Evolutionary conservation across 2,329 filamentous ascomycete genomes (phyloP).

Genomic region (Nothomitra cinnamomea): DNA sequence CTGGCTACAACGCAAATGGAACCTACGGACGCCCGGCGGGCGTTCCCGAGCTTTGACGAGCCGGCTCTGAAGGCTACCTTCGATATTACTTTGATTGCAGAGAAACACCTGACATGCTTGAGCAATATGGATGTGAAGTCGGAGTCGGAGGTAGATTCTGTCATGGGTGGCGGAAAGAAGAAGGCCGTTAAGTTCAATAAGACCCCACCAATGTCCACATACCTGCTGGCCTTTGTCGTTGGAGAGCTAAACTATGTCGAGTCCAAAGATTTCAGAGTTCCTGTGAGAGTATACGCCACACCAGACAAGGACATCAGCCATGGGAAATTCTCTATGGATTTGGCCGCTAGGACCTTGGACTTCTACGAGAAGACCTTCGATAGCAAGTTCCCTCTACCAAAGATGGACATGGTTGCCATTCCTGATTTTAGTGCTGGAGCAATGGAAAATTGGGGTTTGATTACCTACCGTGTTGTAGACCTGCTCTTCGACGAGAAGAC

Average conservation of each 20-base stretch:
- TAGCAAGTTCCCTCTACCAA: slow-evolving; percentile 70
- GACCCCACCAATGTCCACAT: slow-evolving; percentile 89
- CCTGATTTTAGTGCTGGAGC: slow-evolving; percentile 90
- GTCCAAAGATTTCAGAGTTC: slow-evolving; percentile 78
- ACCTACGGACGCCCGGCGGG: slow-evolving; percentile 78
- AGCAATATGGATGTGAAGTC: slow-evolving; percentile 93
- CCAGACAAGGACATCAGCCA: slow-evolving; percentile 81
- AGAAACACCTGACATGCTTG: slow-evolving; percentile 77
- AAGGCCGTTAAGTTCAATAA: slow-evolving; percentile 87
- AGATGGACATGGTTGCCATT: slow-evolving; percentile 94
- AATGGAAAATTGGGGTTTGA: slow-evolving; percentile 97
- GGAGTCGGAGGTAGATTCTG: slow-evolving; percentile 54
- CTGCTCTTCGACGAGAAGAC: slow-evolving; percentile 82
- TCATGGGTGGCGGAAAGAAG: slow-evolving; percentile 44
- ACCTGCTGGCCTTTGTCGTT: slow-evolving; percentile 84
- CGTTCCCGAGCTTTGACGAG: slow-evolving; percentile 95
- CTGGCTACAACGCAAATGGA: slow-evolving; percentile 94
- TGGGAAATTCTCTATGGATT: slow-evolving; percentile 74
- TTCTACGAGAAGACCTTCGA: slow-evolving; percentile 96
- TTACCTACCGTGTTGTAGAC: slow-evolving; percentile 89
- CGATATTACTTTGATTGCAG: slow-evolving; percentile 77
- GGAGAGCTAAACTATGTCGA: slow-evolving; percentile 90
- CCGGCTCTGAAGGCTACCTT: slow-evolving; percentile 86
- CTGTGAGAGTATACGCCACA: slow-evolving; percentile 85
- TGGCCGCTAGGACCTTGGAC: slow-evolving; percentile 73